Evolutionary conservation across 768 basidiomycete genomes (phyloP).

Genomic region (Pleurotus tuoliensis): DNA sequence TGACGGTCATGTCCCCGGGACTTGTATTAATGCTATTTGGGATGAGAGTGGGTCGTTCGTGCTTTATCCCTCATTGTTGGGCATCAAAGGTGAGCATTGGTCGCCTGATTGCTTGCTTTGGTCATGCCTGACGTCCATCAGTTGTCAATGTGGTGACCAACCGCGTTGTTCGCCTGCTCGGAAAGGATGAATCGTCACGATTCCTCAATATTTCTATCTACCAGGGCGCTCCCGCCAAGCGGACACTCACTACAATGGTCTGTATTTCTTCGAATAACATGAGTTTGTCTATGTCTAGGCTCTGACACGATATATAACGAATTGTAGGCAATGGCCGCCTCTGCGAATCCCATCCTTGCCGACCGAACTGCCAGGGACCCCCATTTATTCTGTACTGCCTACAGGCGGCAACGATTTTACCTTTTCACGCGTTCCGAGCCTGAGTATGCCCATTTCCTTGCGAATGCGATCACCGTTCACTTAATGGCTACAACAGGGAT

Average conservation of each 20-base stretch:
- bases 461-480: not conserved
- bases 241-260: constrained; percentile 74
- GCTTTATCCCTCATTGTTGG: constrained; percentile 88
- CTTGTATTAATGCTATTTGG: constrained; percentile 92
- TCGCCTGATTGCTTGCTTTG: not conserved
- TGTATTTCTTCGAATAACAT: constrained; percentile 19
- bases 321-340: constrained; percentile 85
- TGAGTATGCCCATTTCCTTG: constrained; percentile 53
- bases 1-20: constrained; percentile 66
- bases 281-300: not conserved
- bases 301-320: constrained; percentile 6
- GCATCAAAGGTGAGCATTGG: constrained; percentile 76
- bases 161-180: constrained; percentile 80
- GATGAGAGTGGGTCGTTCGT: constrained; percentile 96
- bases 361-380: constrained; percentile 85
- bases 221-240: constrained; percentile 92
- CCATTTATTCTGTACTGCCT: constrained; percentile 88
- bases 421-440: constrained; percentile 90
- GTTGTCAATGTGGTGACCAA: constrained; percentile 96
- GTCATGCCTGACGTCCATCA: constrained; percentile 22
- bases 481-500: constrained; percentile 45
- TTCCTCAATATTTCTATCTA: constrained; percentile 88
- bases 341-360: constrained; percentile 90
- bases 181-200: constrained; percentile 91
- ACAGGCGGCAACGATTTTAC: constrained; percentile 91